These are phyloP conservation scores for Hyphopichia khmerensis DNA, from an alignment of 1,139 yeast species.

Conservation along the genomic window DNA sequence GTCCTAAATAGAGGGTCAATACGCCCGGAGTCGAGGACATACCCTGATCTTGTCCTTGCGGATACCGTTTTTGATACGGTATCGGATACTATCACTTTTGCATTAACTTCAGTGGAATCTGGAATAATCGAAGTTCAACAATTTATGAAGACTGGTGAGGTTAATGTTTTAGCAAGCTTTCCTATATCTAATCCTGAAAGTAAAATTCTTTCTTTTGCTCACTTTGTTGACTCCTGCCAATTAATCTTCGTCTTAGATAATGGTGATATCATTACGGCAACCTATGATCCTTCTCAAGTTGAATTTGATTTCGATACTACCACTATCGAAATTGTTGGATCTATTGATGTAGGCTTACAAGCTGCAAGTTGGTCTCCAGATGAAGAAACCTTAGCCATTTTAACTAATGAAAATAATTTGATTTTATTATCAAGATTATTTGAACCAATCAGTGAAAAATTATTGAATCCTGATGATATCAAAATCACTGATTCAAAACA, in stretches of 20 bases:
- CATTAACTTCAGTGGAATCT: slow-evolving; percentile 59
- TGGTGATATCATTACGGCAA: slow-evolving; percentile 70
- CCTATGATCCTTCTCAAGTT: slow-evolving; percentile 51
- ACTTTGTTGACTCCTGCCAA: slow-evolving; percentile 64
- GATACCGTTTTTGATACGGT: slow-evolving; percentile 73
- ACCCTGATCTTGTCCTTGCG: slow-evolving; percentile 61
- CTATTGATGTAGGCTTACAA: slow-evolving; percentile 71
- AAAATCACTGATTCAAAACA: slow-evolving; percentile 65
- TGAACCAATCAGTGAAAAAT: slow-evolving; percentile 74
- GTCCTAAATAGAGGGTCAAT: slow-evolving; percentile 58
- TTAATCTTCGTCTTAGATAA: slow-evolving; percentile 59
- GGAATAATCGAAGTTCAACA: slow-evolving; percentile 52
- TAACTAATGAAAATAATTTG: slow-evolving; percentile 62
- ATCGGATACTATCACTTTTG: slow-evolving; percentile 70
- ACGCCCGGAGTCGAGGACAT: slow-evolving; percentile 46
- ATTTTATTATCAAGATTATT: slow-evolving; percentile 71
- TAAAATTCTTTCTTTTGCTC: slow-evolving; percentile 49
- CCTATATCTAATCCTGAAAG: slow-evolving; percentile 29
- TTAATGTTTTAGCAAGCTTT: slow-evolving; percentile 55
- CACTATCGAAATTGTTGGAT: slow-evolving; percentile 73
- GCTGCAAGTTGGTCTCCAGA: slow-evolving; percentile 91
- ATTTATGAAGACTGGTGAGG: slow-evolving; percentile 58
- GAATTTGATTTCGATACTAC: slow-evolving; percentile 56
- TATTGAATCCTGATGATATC: slow-evolving; percentile 61
- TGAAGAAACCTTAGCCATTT: slow-evolving; percentile 76